These are phyloP conservation scores for Chlamydomonas asymmetrica DNA, from an alignment of 139 green algal genomes.

Conservation along the genomic window DNA sequence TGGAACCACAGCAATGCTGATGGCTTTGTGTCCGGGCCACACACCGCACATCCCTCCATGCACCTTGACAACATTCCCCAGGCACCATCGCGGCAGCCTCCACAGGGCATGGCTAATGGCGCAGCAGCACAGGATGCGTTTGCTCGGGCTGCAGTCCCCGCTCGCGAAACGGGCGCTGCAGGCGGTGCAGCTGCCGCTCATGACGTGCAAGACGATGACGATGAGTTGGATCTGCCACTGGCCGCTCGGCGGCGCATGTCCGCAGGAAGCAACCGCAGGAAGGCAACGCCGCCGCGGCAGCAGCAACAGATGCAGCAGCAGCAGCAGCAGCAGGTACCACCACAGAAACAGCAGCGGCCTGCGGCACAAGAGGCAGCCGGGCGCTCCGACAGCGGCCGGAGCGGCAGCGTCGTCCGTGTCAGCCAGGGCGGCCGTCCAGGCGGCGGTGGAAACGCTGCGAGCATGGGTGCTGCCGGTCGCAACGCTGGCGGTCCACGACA, in stretches of 20 bases:
- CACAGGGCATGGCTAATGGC: too few species aligned
- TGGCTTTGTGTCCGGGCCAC: too few species aligned
- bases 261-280: not conserved
- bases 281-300: not conserved
- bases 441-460: too few species aligned
- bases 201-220: not conserved
- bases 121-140: too few species aligned
- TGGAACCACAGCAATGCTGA: too few species aligned
- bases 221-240: not conserved
- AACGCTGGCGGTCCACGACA: too few species aligned
- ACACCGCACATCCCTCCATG: too few species aligned
- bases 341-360: not conserved
- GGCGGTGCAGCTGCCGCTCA: slow-evolving; percentile 7
- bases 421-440: too few species aligned
- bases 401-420: too few species aligned
- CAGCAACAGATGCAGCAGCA: slow-evolving; percentile 7
- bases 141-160: not conserved
- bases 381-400: too few species aligned
- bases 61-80: not conserved
- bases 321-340: not conserved
- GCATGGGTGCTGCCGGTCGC: too few species aligned
- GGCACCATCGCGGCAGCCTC: not conserved
- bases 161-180: slow-evolving; percentile 5
- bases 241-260: not conserved
- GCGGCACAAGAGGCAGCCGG: too few species aligned